phyloP scores from a whole-genome alignment of 2,329 filamentous ascomycete genomes.

The Gnomoniopsis smithogilvyi region DNA sequence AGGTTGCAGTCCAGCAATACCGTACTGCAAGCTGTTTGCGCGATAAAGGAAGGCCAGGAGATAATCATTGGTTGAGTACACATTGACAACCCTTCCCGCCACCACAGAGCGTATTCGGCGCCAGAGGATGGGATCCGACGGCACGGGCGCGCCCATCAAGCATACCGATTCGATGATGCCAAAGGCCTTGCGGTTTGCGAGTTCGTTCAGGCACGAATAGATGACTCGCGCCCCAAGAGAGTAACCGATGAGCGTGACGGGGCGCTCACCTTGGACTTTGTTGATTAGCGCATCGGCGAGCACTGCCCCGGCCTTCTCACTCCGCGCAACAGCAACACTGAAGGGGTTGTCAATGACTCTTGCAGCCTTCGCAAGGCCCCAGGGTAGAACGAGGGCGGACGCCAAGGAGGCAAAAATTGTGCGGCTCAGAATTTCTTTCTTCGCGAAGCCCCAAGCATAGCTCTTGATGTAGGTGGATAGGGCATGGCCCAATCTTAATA shows the following conservation, averaged over 20 bases:
- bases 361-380: conserved; percentile 65
- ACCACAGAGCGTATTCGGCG: conserved; percentile 73
- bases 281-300: conserved; percentile 82
- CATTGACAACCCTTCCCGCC: conserved; percentile 79
- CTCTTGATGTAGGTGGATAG: conserved; percentile 70
- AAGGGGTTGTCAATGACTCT: conserved; percentile 79
- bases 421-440: conserved; percentile 70
- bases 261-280: conserved; percentile 76
- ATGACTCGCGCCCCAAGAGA: conserved; percentile 80
- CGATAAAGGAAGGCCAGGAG: conserved; percentile 86
- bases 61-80: conserved; percentile 83
- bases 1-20: conserved; percentile 78
- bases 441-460: conserved; percentile 72
- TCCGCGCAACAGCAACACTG: conserved; percentile 68
- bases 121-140: conserved; percentile 72
- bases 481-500: conserved; percentile 73
- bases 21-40: conserved; percentile 75
- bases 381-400: conserved; percentile 65
- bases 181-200: conserved; percentile 77
- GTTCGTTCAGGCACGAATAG: conserved; percentile 72
- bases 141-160: conserved; percentile 76
- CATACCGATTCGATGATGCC: conserved; percentile 82
- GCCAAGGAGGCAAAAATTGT: conserved; percentile 67
- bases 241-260: conserved; percentile 78
- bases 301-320: conserved; percentile 76